Conservation (phyloP, 805 yeast species). For the Spathaspora girioi region DNA sequence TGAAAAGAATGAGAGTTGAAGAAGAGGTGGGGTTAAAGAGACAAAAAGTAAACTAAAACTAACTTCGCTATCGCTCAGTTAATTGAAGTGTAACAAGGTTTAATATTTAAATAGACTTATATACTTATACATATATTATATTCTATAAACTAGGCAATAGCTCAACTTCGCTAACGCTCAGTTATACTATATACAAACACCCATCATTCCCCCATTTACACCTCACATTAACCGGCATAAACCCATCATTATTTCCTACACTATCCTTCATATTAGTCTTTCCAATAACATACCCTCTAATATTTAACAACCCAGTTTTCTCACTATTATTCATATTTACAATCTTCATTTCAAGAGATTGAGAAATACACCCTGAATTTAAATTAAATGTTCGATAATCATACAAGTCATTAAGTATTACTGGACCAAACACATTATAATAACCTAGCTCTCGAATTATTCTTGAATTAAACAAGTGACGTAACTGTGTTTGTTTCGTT, state of each 20-base stretch:
- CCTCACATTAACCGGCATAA: conserved; percentile 40
- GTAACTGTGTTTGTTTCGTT: neutral
- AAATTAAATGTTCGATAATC: conserved; percentile 53
- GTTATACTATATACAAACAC: conserved; percentile 48
- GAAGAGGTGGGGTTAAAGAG: neutral
- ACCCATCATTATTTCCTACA: conserved; percentile 25
- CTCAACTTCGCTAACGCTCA: neutral
- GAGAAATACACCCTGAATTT: conserved; percentile 55
- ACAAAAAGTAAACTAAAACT: neutral
- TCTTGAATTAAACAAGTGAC: conserved; percentile 30
- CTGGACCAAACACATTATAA: conserved; percentile 51
- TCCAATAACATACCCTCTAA: conserved; percentile 68
- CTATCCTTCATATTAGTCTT: conserved; percentile 24
- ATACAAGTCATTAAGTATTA: conserved; percentile 54
- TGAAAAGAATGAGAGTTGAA: neutral
- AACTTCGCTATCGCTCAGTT: neutral
- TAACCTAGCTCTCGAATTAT: conserved; percentile 48
- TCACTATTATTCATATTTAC: conserved; percentile 27
- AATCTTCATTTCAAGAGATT: conserved; percentile 58
- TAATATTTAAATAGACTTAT: neutral
- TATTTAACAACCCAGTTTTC: conserved; percentile 47
- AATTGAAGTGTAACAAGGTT: neutral
- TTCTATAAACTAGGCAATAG: no score
- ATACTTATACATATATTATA: neutral
- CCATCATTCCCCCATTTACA: conserved; percentile 73